Conservation (phyloP, 495 filamentous ascomycete species). For the Aspergillus kassunensis region DNA sequence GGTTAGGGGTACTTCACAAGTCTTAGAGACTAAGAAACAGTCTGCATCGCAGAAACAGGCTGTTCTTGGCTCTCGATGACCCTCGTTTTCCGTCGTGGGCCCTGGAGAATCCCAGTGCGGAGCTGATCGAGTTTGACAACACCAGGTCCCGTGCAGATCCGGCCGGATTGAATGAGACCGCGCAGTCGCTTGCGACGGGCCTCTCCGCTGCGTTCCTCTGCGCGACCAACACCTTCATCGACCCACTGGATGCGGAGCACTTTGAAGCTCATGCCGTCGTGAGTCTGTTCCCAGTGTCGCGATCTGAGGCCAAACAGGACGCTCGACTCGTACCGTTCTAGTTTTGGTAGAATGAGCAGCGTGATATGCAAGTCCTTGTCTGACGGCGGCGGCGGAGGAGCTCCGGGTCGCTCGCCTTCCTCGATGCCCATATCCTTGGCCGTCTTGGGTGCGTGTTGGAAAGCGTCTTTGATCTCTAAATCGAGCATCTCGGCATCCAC, state of each 20-base stretch:
- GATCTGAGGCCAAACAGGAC: conserved; percentile 76
- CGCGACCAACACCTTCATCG: conserved; percentile 62
- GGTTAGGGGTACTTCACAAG: too few relatives aligned
- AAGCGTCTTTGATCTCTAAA: conserved; percentile 49
- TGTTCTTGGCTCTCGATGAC: conserved; percentile 29
- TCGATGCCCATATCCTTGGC: conserved; percentile 20
- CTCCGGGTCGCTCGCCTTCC: conserved; percentile 29
- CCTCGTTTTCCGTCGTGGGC: conserved; percentile 26
- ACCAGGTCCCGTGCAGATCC: conserved; percentile 45
- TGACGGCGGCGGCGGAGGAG: conserved; percentile 37
- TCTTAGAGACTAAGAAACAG: conserved; percentile 38
- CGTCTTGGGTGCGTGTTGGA: conserved; percentile 35
- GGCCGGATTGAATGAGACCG: conserved; percentile 42
- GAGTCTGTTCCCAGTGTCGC: conserved; percentile 61
- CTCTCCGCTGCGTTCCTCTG: conserved; percentile 60
- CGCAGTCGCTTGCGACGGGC: conserved; percentile 59
- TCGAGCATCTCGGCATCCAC: conserved; percentile 67
- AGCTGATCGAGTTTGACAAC: conserved; percentile 42
- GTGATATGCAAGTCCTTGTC: conserved; percentile 81
- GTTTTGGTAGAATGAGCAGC: conserved; percentile 71
- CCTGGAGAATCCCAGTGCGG: conserved; percentile 32
- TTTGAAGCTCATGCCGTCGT: conserved; percentile 89
- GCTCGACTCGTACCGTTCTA: conserved; percentile 70
- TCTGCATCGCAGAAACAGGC: conserved; percentile 24
- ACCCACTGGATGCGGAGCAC: conserved; percentile 75